Percentiles rank a stretch among this genome's conserved stretches.
Conservation (phyloP, 202 grass and related monocot genomes). For the Alloteropsis angusta region DNA sequence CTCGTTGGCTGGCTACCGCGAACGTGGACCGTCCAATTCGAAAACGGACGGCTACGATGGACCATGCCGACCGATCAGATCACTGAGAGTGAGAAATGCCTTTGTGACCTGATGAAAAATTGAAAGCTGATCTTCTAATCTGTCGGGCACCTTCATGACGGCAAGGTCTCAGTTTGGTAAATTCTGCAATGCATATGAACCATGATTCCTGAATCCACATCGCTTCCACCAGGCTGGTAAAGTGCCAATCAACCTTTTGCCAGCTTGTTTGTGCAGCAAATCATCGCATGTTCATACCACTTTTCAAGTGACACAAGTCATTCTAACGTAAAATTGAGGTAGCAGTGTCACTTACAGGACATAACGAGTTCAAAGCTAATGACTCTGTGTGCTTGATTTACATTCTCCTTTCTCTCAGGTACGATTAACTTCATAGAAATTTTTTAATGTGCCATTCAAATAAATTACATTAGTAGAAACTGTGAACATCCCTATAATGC, state of each 20-base stretch:
- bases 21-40: slow-evolving; percentile 16
- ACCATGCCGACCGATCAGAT: neutral
- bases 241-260: neutral
- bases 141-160: too few species aligned
- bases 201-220: neutral
- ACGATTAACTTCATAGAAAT: neutral
- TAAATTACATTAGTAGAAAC: neutral
- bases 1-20: neutral
- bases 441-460: neutral
- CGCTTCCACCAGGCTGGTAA: neutral
- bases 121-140: too few species aligned
- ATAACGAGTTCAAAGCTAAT: neutral
- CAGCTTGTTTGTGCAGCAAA: neutral
- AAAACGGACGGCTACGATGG: neutral
- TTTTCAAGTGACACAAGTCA: neutral
- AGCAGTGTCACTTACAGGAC: neutral
- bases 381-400: neutral
- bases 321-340: neutral
- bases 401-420: neutral
- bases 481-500: neutral
- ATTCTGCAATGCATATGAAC: neutral
- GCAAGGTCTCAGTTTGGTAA: neutral
- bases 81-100: too few species aligned
- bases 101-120: too few species aligned
- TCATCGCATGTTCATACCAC: neutral